A percentile compares a stretch with the other conserved stretches of the same genome.
Conservation (phyloP, 306 rosid genomes). For the Cercis canadensis region DNA sequence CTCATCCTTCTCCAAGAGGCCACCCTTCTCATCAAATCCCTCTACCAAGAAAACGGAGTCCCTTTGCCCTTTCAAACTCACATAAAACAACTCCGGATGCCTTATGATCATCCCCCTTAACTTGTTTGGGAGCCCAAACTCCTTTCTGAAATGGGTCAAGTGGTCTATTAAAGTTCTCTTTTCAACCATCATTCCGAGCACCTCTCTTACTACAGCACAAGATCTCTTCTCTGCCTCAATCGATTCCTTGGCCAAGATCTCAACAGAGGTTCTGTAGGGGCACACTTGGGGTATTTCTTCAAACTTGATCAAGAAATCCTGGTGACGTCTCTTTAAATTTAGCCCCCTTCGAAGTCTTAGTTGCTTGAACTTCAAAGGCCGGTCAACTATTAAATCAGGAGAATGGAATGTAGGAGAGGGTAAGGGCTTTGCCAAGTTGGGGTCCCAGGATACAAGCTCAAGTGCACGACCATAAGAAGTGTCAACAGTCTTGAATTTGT, state of each 20-base stretch:
- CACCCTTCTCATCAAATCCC: conserved; percentile 81
- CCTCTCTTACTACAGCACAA: conserved; percentile 81
- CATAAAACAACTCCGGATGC: conserved; percentile 89
- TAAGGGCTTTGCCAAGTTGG: conserved; percentile 64
- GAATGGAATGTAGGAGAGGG: conserved; percentile 49
- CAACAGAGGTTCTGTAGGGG: conserved; percentile 61
- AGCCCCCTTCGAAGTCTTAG: conserved; percentile 83
- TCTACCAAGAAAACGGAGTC: conserved; percentile 86
- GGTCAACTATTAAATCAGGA: conserved; percentile 71
- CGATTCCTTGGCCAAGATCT: conserved; percentile 60
- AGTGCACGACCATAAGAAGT: conserved; percentile 93
- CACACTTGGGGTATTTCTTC: conserved; percentile 76
- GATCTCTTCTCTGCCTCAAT: conserved; percentile 88
- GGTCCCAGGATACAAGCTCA: conserved; percentile 84
- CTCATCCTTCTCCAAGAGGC: conserved; percentile 67
- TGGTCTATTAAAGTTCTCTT: conserved; percentile 90
- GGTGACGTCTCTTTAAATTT: conserved; percentile 80
- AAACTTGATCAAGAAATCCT: conserved; percentile 72
- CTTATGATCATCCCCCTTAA: conserved; percentile 84
- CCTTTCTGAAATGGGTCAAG: conserved; percentile 91
- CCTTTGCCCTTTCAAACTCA: conserved; percentile 84
- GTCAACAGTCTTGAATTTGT: conserved; percentile 76
- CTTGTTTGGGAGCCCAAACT: conserved; percentile 82
- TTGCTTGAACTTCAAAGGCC: conserved; percentile 91
- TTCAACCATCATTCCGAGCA: conserved; percentile 76